Evolutionary conservation across 495 filamentous ascomycete genomes (phyloP), one percentile per base, ranked within the genome.

Genomic region (Aspergillus baeticus): DNA sequence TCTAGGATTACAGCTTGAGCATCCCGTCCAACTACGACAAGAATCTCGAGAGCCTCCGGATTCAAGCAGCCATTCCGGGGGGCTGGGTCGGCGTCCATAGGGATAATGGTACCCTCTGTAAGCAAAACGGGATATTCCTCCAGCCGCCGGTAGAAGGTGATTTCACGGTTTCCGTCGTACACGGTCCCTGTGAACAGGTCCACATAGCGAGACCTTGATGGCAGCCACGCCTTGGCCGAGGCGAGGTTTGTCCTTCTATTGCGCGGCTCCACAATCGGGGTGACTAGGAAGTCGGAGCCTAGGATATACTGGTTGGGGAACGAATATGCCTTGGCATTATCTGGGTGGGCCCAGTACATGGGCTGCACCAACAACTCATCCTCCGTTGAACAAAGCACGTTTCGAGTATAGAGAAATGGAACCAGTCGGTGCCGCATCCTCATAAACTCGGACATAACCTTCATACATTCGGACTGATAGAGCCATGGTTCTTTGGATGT

Each of bases 371-470:
- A 61, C 0, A 80, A 81, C 39, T 78, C 70, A 41, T 70, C 64
- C 2, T 78, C 68, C 13, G 67, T 61, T 5, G 69, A 62, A 1
- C 71, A 70, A 29, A 68, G 63, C 5, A 77, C 69, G 63, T 82
- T 84, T 73, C 80, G 79, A 8, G 77, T 78, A 65, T 83, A 83
- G n/a, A 85, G 69, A 57, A 77, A 86, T 0, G 83, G 83, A 29
- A 84, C 69, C 14, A 86, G 65, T 33, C 73, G 66, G 56, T 86
- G 81, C 10, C 83, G 69, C 14, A 83, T 57, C 6, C 71, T 55
- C 13, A 86, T 62, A 54, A 72, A 79, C 0, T 73, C 44, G 22
- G 72, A 70, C 71, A 83, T 81, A 48, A 77, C 63, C 1, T 57
- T 33, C 11, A 55, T 54, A 17, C 69, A 71, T 48, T 78, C 73